These are phyloP conservation scores for Termitomyces sp. DNA, from an alignment of 768 basidiomycete species.

Conservation along the genomic window DNA sequence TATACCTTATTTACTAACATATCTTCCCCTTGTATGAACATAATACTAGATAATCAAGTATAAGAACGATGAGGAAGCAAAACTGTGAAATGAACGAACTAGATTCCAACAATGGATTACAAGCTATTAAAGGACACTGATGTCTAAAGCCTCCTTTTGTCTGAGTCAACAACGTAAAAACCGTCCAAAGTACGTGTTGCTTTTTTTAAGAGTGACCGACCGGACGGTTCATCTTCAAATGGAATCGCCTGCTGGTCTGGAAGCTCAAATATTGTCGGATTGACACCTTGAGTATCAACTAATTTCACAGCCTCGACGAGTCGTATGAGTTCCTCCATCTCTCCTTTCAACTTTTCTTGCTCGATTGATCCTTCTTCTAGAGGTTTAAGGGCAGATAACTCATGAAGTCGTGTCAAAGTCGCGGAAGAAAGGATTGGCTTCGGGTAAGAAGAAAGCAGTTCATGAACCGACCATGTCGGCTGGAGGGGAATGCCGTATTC, in stretches of 20 bases:
- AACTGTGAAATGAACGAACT: neutral
- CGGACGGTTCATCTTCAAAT: conserved; percentile 17
- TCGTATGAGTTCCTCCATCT: conserved; percentile 67
- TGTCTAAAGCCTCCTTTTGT: conserved; percentile 23
- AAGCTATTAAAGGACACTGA: neutral
- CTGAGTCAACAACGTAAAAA: conserved; percentile 62
- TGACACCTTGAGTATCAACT: conserved; percentile 38
- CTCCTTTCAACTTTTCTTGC: conserved; percentile 44
- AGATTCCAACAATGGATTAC: neutral
- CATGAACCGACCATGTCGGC: conserved; percentile 79
- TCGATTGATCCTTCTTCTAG: conserved; percentile 55
- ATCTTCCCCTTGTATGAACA: neutral
- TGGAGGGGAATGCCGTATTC: conserved; percentile 55
- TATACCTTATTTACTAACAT: neutral
- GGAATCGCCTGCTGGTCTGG: conserved; percentile 20
- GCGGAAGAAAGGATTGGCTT: conserved; percentile 52
- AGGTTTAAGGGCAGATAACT: conserved; percentile 67
- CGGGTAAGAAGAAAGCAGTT: conserved; percentile 74
- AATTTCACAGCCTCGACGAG: conserved; percentile 81
- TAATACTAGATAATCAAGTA: neutral
- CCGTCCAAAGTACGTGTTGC: conserved; percentile 46
- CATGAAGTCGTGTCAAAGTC: conserved; percentile 61
- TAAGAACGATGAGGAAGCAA: neutral
- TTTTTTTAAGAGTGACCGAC: conserved; percentile 43
- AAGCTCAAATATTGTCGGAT: conserved; percentile 28